These are phyloP conservation scores for Lactifluus rugatus DNA, from an alignment of 768 basidiomycete genomes.

Conservation along the genomic window DNA sequence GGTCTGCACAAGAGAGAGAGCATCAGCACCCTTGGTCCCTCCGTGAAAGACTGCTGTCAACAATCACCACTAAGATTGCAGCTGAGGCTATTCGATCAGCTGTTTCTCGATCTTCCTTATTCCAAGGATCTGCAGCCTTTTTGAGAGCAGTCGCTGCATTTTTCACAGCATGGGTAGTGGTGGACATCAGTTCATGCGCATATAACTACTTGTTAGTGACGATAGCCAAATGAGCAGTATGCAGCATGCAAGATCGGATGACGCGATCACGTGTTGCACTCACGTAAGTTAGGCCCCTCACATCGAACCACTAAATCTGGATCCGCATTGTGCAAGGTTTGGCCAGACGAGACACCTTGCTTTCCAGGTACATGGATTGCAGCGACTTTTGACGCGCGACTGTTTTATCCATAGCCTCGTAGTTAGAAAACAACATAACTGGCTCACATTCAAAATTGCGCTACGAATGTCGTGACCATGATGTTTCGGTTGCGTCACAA, in stretches of 20 bases:
- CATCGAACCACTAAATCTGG: no score
- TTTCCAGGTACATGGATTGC: background rate
- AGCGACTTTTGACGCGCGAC: background rate
- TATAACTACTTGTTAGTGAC: background rate
- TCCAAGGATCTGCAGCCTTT: slow-evolving; percentile 20
- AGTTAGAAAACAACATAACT: background rate
- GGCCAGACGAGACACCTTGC: background rate
- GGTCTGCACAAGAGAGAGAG: background rate
- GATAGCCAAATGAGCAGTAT: background rate
- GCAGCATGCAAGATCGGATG: background rate
- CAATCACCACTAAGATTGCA: slow-evolving; percentile 11
- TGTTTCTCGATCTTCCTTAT: slow-evolving; percentile 11
- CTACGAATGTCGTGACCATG: background rate
- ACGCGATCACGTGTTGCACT: slow-evolving; percentile 10
- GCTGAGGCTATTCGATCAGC: slow-evolving; percentile 11
- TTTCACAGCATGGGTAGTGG: background rate
- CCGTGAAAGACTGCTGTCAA: background rate
- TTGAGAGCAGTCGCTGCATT: slow-evolving; percentile 12
- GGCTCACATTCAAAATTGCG: no score
- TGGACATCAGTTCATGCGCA: slow-evolving; percentile 13
- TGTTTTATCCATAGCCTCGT: background rate
- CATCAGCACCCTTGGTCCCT: background rate
- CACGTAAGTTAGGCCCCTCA: no score
- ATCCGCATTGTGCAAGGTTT: background rate
- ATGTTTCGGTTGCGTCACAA: background rate